Conservation (phyloP, 2,329 filamentous ascomycete species). For the Aspergillus spinulosporus region DNA sequence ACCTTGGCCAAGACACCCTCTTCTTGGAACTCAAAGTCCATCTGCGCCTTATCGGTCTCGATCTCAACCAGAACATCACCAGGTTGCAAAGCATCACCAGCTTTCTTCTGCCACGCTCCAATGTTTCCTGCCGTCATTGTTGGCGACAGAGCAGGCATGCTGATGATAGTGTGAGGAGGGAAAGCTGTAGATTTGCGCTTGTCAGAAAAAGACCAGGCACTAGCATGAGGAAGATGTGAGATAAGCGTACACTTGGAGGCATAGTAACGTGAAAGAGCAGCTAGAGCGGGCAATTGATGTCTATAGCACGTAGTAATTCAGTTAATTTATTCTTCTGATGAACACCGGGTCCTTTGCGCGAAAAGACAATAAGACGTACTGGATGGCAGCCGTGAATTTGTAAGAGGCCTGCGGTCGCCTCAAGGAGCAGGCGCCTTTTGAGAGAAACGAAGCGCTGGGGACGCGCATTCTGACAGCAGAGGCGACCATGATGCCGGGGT, state of each 20-base stretch:
- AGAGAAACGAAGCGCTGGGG: slow-evolving; percentile 45
- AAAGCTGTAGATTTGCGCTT: slow-evolving; percentile 65
- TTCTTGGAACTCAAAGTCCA: slow-evolving; percentile 99
- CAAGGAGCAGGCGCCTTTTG: slow-evolving; percentile 45
- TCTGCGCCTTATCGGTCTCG: slow-evolving; percentile 99
- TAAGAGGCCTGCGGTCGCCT: slow-evolving; percentile 48
- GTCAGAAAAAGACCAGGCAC: slow-evolving; percentile 19
- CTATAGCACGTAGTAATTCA: slow-evolving; percentile 25
- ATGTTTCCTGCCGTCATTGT: slow-evolving; percentile 98
- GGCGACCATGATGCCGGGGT: slow-evolving; percentile 56
- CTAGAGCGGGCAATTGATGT: slow-evolving; percentile 53
- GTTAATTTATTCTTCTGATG: slow-evolving; percentile 23
- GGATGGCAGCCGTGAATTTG: slow-evolving; percentile 44
- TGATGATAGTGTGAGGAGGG: slow-evolving; percentile 91
- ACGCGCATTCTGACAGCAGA: slow-evolving; percentile 49
- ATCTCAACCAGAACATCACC: slow-evolving; percentile 97
- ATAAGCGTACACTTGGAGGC: slow-evolving; percentile 64
- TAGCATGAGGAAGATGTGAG: background rate
- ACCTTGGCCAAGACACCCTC: slow-evolving; percentile 95
- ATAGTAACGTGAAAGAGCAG: slow-evolving; percentile 66
- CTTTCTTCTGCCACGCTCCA: slow-evolving; percentile 96
- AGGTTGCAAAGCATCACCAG: slow-evolving; percentile 79
- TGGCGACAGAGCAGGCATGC: slow-evolving; percentile 96
- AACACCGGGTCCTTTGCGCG: background rate
- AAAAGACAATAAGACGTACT: slow-evolving; percentile 34